Evolutionary conservation across 805 yeast species (phyloP), one percentile per base, ranked within the genome.

Genomic region (Myxozyma vanderwaltii): DNA sequence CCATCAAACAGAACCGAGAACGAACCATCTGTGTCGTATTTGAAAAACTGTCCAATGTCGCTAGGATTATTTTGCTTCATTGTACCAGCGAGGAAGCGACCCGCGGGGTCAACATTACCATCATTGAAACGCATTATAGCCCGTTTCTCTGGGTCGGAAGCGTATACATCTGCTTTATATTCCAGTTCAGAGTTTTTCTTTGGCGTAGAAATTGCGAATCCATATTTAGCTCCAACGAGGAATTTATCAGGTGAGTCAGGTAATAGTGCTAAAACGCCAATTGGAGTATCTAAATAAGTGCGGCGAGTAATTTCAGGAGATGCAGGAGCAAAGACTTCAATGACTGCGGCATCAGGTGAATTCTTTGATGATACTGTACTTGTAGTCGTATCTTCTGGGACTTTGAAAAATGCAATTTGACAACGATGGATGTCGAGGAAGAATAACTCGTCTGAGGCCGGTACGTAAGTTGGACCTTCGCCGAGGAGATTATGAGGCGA

Each of bases 81-180:
- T 21, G 91, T 78, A 1, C 97, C 96, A 51, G 88, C 82, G 81
- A 88, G 86, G 51, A 90, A 80, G 62, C 85, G 79, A 0, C 96
- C 96, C 68, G 82, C 75, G 2, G 88, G 86, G 60, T 89, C 91
- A 41, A 90, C 81, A 47, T 82, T 81, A 0, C 97, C 96, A 70
- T 91, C 97, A 68, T 91, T 91, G 43, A 94, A 86, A 68, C 91
- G 77, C 70, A 71, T 46, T 72, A 76, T 57, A 51, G 72, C 71
- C 33, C 69, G 70, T 59, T 72, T 64, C 19, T 72, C 66, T 1
- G 70, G 71, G n/a, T 74, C 62, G 8, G 41, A 55, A 13, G 61
- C 65, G 43, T 56, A 53, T 7, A 63, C 70, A 15, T 49, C 45
- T 19, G 23, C 46, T 33, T 41, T 46, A 40, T 56, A 56, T 26